Evolutionary conservation across 1,284 basidiomycete genomes (phyloP).

Genomic region (Cystobasidiaceae sp.): DNA sequence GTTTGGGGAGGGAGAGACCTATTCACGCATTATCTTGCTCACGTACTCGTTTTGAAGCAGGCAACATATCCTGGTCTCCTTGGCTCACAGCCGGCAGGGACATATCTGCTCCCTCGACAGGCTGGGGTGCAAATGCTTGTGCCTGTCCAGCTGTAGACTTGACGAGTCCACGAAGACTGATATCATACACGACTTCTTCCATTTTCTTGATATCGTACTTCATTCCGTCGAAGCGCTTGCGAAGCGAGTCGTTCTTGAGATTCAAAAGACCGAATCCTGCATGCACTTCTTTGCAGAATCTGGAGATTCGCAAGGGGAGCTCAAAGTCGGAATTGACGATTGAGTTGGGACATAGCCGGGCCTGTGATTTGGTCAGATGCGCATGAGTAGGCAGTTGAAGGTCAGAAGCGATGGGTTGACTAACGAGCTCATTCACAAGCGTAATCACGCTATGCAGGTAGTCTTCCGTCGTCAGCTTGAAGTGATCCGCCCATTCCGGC

Average conservation of each 20-base stretch:
- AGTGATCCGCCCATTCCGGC: conserved; percentile 63
- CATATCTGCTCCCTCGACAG: too few relatives aligned
- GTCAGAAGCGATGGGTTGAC: too few relatives aligned
- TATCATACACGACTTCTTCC: conserved; percentile 83
- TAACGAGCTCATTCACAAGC: conserved; percentile 72
- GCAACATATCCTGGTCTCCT: too few relatives aligned
- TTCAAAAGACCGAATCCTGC: conserved; percentile 81
- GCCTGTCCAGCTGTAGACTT: background rate
- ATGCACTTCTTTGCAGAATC: conserved; percentile 75
- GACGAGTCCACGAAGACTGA: conserved; percentile 64
- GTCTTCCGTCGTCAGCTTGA: conserved; percentile 66
- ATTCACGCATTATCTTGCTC: too few relatives aligned
- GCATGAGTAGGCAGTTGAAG: too few relatives aligned
- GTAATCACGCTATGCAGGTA: conserved; percentile 78
- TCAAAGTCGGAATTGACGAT: conserved; percentile 76
- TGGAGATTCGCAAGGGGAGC: conserved; percentile 68
- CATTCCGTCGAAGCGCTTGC: conserved; percentile 60
- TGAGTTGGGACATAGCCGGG: conserved; percentile 67
- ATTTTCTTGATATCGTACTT: conserved; percentile 79
- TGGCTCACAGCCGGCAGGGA: too few relatives aligned
- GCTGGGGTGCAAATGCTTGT: too few relatives aligned
- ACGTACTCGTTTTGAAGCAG: too few relatives aligned
- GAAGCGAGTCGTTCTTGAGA: conserved; percentile 73
- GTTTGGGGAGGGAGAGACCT: too few relatives aligned
- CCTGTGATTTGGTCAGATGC: too few relatives aligned